Evolutionary conservation across 306 rosid genomes (phyloP), one percentile per base, ranked within the genome.

Genomic region (Oxytropis ochrocephala): DNA sequence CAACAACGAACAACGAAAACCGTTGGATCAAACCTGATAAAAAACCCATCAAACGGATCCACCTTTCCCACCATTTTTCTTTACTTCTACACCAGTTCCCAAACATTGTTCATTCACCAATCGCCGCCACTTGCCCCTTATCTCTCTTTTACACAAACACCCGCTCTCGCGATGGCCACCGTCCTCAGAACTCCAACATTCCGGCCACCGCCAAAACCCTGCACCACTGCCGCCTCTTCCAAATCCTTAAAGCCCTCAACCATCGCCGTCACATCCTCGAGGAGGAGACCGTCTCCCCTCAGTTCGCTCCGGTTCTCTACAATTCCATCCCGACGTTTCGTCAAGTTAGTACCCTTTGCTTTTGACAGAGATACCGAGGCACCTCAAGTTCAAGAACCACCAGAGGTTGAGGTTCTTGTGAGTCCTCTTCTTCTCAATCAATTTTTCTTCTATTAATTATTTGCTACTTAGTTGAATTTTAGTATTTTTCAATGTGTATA

Each of bases 361-460:
- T 81, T 79, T 29, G 63, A 44, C 42, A 88, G 86, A 0, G 95
- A 88, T 38, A 46, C 87, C 5, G 88, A 83, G 36, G 73, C 84
- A 4, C 84, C 84, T 3, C 83, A 68, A 42, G 84, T 79, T 81
- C 87, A 18, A 57, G 84, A 80, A 21, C 72, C 86, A 21, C 75
- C 88, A 1, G 80, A 75, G 61, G 64, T 75, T 33, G 71, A 76
- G 68, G 84, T 85, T 32, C 50, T 66, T 69, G 86, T 85, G 32
- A 69, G 47, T 3, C 3, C 7, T 14, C 14, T 52, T 35, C 47
- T 54, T 35, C 9, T 8, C 4, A 17, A 2, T 17, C 1, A 3
- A 1, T 39, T 39, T 12, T 49, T 39, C 12, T 1, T 36, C 5
- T 16, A 14, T 54, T 19, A 46, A 30, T 65, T 42, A 21, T 4